Evolutionary conservation across 495 filamentous ascomycete species (phyloP).

Genomic region (Penicillium subrubescens): DNA sequence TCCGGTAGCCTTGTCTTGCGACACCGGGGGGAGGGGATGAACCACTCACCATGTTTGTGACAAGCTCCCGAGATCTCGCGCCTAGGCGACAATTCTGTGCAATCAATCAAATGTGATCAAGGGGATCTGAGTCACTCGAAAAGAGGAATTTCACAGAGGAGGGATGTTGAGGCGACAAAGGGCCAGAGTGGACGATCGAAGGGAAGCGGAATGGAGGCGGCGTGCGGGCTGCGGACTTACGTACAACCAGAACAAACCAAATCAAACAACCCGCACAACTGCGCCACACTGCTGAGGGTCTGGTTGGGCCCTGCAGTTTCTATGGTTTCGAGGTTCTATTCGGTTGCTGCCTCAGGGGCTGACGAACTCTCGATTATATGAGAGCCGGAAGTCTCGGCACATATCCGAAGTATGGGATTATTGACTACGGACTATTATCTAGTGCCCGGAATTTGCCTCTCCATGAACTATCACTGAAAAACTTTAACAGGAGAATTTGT

Average conservation of each 20-base stretch:
- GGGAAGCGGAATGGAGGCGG: constrained; percentile 17
- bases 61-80: constrained; percentile 35
- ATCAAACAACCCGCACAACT: constrained; percentile 26
- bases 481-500: constrained; percentile 2
- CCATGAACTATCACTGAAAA: background rate
- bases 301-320: background rate
- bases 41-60: constrained; percentile 40
- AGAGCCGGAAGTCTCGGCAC: constrained; percentile 1
- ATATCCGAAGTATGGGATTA: too few species aligned
- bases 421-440: too few species aligned
- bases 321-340: background rate
- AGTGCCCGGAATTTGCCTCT: background rate
- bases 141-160: constrained; percentile 13
- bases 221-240: constrained; percentile 25
- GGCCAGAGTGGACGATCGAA: constrained; percentile 15
- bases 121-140: background rate
- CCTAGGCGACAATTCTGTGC: constrained; percentile 34
- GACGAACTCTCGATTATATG: background rate
- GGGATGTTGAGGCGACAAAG: constrained; percentile 19
- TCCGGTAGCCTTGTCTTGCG: constrained; percentile 11
- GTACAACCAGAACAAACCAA: constrained; percentile 30
- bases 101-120: constrained; percentile 26
- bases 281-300: constrained; percentile 26
- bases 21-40: background rate
- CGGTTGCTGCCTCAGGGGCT: constrained; percentile 29